Evolutionary conservation across 2,329 filamentous ascomycete species (phyloP).

Genomic region (Cyphellophora attinorum): DNA sequence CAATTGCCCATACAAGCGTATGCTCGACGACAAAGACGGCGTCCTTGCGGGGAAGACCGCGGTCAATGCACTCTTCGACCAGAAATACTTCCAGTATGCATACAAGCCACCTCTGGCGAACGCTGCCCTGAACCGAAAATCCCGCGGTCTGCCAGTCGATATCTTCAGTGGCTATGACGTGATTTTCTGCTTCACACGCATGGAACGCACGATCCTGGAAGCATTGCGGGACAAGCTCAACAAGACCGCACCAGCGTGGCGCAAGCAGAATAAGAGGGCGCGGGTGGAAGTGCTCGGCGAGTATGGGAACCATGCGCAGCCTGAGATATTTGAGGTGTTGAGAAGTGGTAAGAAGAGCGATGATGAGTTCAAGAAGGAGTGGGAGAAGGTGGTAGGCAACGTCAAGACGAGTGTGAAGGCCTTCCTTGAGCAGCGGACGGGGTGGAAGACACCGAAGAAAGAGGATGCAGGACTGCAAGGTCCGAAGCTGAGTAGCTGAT

Average conservation of each 20-base stretch:
- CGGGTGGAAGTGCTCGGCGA: background rate
- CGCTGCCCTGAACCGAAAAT: background rate
- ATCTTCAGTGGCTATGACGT: background rate
- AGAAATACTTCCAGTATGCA: background rate
- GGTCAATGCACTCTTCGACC: background rate
- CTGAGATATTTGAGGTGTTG: background rate
- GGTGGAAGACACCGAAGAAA: background rate
- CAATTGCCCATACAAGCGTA: too few relatives aligned
- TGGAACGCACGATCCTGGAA: background rate
- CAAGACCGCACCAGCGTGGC: background rate
- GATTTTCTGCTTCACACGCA: background rate
- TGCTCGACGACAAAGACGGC: background rate
- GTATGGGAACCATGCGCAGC: background rate
- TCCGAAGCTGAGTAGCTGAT: too few relatives aligned
- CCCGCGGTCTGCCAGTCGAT: background rate
- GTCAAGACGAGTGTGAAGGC: background rate
- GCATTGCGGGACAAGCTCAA: background rate
- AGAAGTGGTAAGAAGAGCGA: background rate
- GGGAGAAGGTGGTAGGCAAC: background rate
- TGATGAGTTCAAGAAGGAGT: background rate
- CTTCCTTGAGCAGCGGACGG: background rate
- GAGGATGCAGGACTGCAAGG: background rate
- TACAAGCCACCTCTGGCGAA: background rate
- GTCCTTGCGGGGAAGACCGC: too few relatives aligned
- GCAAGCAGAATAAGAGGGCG: background rate